These are phyloP conservation scores for Plasmodium cynomolgi DNA, from an alignment of 169 alveolate genomes.

Conservation along the genomic window DNA sequence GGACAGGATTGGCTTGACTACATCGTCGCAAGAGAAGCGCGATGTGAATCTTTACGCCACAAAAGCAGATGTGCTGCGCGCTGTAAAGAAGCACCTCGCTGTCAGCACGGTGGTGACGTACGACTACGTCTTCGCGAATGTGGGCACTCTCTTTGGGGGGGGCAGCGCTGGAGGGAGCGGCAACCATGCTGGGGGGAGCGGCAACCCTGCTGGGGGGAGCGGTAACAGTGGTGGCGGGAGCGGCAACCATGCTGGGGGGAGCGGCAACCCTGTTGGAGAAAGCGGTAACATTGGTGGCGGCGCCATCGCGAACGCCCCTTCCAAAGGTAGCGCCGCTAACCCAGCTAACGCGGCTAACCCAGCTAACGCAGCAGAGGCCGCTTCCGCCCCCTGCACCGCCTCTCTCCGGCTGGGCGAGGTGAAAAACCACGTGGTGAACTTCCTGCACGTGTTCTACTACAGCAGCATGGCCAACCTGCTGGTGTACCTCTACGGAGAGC, in stretches of 20 bases:
- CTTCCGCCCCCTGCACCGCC: too few species aligned
- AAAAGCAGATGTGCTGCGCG: not conserved
- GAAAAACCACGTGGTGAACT: not conserved
- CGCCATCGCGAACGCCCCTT: not conserved
- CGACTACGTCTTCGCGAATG: slow-evolving; percentile 39
- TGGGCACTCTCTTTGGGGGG: not conserved
- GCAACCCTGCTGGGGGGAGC: not conserved
- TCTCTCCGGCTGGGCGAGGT: not conserved
- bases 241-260: not conserved
- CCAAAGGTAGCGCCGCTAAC: not conserved
- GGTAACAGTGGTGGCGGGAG: not conserved
- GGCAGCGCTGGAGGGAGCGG: not conserved
- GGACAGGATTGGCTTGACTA: not conserved
- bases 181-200: too few species aligned
- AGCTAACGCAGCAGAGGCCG: not conserved
- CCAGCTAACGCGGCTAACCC: not conserved
- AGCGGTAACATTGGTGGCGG: not conserved
- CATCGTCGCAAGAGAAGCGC: not conserved
- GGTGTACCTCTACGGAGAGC: slow-evolving; percentile 51
- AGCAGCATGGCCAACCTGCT: slow-evolving; percentile 9
- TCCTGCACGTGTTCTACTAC: slow-evolving; percentile 2
- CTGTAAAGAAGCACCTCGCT: not conserved
- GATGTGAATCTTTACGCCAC: not conserved
- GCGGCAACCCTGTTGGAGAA: not conserved
- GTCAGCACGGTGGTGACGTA: slow-evolving; percentile 23